Conservation (phyloP, 192 early-diverging fungal genomes). For the Backusella circina region DNA sequence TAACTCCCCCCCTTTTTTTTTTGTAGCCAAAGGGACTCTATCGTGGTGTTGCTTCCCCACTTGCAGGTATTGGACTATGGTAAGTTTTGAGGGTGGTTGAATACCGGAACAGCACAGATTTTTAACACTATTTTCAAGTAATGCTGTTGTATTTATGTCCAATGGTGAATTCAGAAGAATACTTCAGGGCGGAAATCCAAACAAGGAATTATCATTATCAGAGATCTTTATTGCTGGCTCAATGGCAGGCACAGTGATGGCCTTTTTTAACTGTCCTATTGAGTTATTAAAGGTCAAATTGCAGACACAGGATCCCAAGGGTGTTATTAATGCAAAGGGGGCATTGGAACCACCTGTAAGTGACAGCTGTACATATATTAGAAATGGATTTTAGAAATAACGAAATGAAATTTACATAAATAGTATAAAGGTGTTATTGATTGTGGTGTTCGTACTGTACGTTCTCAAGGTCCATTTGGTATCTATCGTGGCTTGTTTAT, state of each 20-base stretch:
- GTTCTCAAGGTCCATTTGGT: constrained; percentile 69
- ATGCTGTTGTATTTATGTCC: constrained; percentile 65
- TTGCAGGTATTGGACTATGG: constrained; percentile 69
- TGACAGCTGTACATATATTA: neutral
- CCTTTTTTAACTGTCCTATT: constrained; percentile 67
- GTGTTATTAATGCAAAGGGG: constrained; percentile 26
- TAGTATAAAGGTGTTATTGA: constrained; percentile 89
- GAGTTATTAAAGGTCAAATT: constrained; percentile 68
- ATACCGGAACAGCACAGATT: no score
- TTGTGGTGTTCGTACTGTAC: constrained; percentile 73
- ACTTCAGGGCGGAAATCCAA: constrained; percentile 44
- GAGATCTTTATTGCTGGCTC: constrained; percentile 53
- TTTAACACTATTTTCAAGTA: constrained; percentile 31
- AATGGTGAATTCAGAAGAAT: constrained; percentile 62
- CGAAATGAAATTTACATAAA: neutral
- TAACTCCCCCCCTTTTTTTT: no score
- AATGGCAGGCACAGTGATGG: constrained; percentile 61
- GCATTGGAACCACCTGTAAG: constrained; percentile 30
- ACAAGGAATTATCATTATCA: constrained; percentile 37
- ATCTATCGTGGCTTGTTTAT: constrained; percentile 90
- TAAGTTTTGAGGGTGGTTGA: constrained; percentile 15
- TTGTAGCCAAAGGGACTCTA: constrained; percentile 55
- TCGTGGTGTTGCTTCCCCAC: constrained; percentile 64
- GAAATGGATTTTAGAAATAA: no score
- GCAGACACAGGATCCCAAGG: constrained; percentile 52